phyloP scores from a whole-genome alignment of 2,329 filamentous ascomycete genomes.

The Alternaria tenuissima region DNA sequence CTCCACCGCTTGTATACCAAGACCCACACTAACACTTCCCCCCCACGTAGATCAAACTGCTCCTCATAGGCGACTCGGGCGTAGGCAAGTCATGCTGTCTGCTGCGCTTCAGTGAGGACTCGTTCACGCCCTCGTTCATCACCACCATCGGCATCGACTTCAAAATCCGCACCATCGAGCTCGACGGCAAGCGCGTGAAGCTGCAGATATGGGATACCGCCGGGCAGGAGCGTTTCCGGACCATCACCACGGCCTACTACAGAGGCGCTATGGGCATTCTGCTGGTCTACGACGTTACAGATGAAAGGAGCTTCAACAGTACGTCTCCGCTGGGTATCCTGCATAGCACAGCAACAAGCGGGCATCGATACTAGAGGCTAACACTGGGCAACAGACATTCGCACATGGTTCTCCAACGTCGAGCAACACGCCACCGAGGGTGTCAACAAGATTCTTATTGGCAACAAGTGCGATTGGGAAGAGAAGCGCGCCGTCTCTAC shows the following conservation, averaged over 20 bases:
- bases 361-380: conserved; percentile 15
- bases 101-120: conserved; percentile 95
- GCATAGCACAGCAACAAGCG: neutral
- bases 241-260: conserved; percentile 99
- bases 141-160: conserved; percentile 99
- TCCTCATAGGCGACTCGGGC: conserved; percentile 95
- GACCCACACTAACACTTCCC: conserved; percentile 23
- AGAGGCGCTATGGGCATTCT: conserved; percentile 97
- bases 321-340: conserved; percentile 49
- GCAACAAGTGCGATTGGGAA: conserved; percentile 99
- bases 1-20: conserved; percentile 14
- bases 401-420: conserved; percentile 99
- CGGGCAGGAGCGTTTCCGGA: conserved; percentile 97
- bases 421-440: conserved; percentile 98
- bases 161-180: conserved; percentile 98
- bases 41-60: conserved; percentile 81
- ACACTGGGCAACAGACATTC: conserved; percentile 74
- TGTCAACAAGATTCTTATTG: conserved; percentile 99
- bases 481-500: conserved; percentile 96
- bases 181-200: conserved; percentile 98
- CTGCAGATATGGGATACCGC: conserved; percentile 99
- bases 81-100: conserved; percentile 98
- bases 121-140: conserved; percentile 97
- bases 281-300: conserved; percentile 97
- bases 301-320: conserved; percentile 96